These are phyloP conservation scores for Penicillium diatomitis DNA, from an alignment of 495 filamentous ascomycete genomes.

Conservation along the genomic window DNA sequence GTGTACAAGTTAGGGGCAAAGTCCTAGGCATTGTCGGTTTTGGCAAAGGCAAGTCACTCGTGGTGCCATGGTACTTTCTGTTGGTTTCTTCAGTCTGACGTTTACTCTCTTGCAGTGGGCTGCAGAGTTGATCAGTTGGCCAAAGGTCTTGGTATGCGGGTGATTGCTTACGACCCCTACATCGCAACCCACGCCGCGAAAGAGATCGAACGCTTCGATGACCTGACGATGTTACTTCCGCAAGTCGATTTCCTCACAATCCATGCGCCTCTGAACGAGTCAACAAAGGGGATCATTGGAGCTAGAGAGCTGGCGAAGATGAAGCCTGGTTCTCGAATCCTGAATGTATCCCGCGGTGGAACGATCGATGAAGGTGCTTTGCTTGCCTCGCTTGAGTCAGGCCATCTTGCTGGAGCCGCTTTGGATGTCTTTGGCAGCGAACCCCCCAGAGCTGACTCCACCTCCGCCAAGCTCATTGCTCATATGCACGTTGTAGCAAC, in stretches of 20 bases:
- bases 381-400: conserved; percentile 53
- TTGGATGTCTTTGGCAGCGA: conserved; percentile 69
- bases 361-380: conserved; percentile 66
- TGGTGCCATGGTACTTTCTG: neutral
- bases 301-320: conserved; percentile 53
- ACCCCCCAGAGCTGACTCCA: conserved; percentile 43
- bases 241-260: conserved; percentile 64
- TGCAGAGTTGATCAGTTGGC: conserved; percentile 62
- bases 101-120: conserved; percentile 37
- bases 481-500: conserved; percentile 60
- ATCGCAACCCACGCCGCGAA: conserved; percentile 32
- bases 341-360: conserved; percentile 67
- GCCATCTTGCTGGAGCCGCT: conserved; percentile 61
- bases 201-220: too few relatives aligned
- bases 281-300: conserved; percentile 57
- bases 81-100: neutral
- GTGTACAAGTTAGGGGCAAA: conserved; percentile 62
- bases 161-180: conserved; percentile 59
- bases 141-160: conserved; percentile 58
- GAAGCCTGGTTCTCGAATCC: conserved; percentile 54
- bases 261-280: conserved; percentile 64
- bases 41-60: conserved; percentile 44
- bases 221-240: conserved; percentile 28
- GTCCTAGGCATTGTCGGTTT: conserved; percentile 58
- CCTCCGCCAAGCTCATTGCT: conserved; percentile 44